Percentiles rank a stretch among this genome's conserved stretches.
Evolutionary conservation across 768 basidiomycete genomes (phyloP).

Genomic region (Lactarius akahatsu): DNA sequence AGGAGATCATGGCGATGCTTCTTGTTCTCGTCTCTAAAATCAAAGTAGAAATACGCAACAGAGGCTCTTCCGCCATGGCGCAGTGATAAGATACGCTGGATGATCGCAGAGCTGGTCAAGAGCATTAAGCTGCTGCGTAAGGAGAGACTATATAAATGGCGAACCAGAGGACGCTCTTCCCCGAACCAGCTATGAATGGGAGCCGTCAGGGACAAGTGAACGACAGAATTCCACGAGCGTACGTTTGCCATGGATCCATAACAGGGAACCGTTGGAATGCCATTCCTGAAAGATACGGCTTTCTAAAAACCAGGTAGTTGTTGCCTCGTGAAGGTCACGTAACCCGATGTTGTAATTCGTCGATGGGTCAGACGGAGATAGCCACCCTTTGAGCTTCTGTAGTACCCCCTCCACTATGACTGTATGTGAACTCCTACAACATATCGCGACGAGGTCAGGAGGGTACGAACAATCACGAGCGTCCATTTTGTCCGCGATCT

Average conservation of each 20-base stretch:
- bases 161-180: not conserved
- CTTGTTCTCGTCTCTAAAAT: not conserved
- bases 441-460: not conserved
- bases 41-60: not conserved
- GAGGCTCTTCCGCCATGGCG: not conserved
- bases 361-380: not conserved
- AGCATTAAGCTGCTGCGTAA: not conserved
- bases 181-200: not conserved
- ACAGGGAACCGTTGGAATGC: not conserved
- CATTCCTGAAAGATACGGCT: not conserved
- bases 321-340: not conserved
- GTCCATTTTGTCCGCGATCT: not conserved
- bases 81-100: not conserved
- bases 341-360: not conserved
- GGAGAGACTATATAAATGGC: not conserved
- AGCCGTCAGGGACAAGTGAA: not conserved
- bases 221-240: not conserved
- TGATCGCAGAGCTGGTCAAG: not conserved
- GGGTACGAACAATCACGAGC: not conserved
- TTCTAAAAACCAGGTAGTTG: not conserved
- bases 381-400: not conserved
- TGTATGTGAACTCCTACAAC: not conserved
- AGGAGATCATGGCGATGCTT: not conserved
- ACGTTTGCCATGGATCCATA: not conserved
- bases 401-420: not conserved